These are phyloP conservation scores for Pholiota adiposa DNA, from an alignment of 1,284 basidiomycete species.

Conservation along the genomic window DNA sequence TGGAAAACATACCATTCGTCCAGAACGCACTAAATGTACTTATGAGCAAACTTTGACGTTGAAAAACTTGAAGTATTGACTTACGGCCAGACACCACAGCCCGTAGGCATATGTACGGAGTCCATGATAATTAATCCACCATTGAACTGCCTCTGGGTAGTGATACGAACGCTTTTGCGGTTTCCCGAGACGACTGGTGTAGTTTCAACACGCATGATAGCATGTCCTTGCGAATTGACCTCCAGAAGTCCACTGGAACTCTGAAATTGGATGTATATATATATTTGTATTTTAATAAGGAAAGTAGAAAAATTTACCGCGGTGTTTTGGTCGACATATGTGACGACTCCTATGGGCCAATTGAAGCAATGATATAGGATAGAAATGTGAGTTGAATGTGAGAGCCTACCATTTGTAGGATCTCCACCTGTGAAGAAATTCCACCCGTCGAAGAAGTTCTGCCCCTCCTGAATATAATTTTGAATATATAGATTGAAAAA, in stretches of 20 bases:
- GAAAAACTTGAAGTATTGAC: conserved; percentile 25
- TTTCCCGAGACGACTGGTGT: conserved; percentile 67
- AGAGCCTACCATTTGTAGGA: conserved; percentile 77
- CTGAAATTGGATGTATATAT: conserved; percentile 35
- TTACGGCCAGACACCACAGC: conserved; percentile 87
- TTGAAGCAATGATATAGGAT: conserved; percentile 16
- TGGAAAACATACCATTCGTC: conserved; percentile 38
- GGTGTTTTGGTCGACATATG: conserved; percentile 59
- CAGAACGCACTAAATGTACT: conserved; percentile 46
- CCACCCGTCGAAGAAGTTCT: conserved; percentile 82
- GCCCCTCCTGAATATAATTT: conserved; percentile 52
- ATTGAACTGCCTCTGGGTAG: conserved; percentile 64
- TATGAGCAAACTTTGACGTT: neutral
- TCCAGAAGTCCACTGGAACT: conserved; percentile 53
- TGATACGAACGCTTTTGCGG: conserved; percentile 79
- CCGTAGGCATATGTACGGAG: conserved; percentile 88
- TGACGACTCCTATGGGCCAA: conserved; percentile 40
- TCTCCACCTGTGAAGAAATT: conserved; percentile 73
- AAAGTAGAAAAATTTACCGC: conserved; percentile 50
- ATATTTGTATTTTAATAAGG: conserved; percentile 11
- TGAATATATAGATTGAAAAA: too few relatives aligned
- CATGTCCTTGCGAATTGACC: conserved; percentile 72
- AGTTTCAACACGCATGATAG: conserved; percentile 85
- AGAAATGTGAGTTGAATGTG: conserved; percentile 39
- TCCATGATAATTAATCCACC: conserved; percentile 81